These are phyloP conservation scores for Zizania palustris DNA, from an alignment of 202 grass and related monocot genomes.

Conservation along the genomic window DNA sequence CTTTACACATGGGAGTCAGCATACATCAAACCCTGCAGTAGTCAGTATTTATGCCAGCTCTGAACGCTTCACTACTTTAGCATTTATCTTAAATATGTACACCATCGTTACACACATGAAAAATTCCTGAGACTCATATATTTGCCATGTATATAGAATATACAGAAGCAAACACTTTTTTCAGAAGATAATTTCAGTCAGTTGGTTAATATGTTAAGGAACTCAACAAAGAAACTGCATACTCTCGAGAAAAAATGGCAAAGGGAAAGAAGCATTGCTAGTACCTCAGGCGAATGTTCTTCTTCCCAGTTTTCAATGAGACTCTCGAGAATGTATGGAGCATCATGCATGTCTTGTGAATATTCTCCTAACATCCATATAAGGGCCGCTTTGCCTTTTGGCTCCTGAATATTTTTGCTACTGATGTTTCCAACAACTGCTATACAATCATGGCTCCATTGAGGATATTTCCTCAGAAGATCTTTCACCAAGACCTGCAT, in stretches of 20 bases:
- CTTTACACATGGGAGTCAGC: not conserved
- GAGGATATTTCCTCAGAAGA: conserved; percentile 93
- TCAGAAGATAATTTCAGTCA: conserved; percentile 22
- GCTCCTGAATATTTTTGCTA: conserved; percentile 97
- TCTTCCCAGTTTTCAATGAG: conserved; percentile 95
- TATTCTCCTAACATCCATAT: conserved; percentile 99
- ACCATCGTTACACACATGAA: conserved; percentile 9
- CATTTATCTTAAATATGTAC: conserved; percentile 8
- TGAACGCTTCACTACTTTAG: conserved; percentile 9
- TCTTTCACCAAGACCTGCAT: conserved; percentile 97
- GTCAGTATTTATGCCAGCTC: conserved; percentile 18
- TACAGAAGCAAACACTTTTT: not conserved
- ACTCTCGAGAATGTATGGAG: conserved; percentile 89
- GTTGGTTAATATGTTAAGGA: conserved; percentile 2
- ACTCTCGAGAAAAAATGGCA: not conserved
- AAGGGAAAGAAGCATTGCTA: conserved; percentile 20
- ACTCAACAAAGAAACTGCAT: conserved; percentile 5
- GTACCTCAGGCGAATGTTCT: conserved; percentile 84
- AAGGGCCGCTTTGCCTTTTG: conserved; percentile 92
- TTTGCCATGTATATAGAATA: conserved; percentile 10
- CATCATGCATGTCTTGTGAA: conserved; percentile 96
- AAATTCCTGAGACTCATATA: not conserved
- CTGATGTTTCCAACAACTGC: conserved; percentile 99
- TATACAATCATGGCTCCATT: conserved; percentile 99
- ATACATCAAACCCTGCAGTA: not conserved